Conservation (phyloP, 352 stramenopile species). For the Phytopythium vexans region DNA sequence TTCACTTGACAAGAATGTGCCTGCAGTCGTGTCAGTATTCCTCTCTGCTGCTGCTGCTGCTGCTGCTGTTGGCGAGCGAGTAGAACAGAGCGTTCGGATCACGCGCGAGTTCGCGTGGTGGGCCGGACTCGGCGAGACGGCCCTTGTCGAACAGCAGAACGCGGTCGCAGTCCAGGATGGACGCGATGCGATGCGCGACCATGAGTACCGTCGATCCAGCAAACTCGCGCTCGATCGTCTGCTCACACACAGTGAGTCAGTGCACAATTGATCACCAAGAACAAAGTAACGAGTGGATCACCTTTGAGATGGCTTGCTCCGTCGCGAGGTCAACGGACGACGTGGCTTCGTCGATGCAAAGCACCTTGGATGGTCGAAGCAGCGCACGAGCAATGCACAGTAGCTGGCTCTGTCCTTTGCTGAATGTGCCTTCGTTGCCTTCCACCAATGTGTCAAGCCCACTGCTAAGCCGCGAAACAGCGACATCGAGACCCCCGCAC, state of each 20-base stretch:
- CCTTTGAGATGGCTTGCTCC: conserved; percentile 70
- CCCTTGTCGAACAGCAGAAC: conserved; percentile 70
- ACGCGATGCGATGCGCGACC: conserved; percentile 96
- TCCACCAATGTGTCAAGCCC: conserved; percentile 54
- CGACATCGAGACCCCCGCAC: conserved; percentile 39
- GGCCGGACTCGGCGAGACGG: conserved; percentile 43
- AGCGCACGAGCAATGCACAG: conserved; percentile 76
- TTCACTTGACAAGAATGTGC: too few relatives aligned
- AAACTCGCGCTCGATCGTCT: conserved; percentile 93
- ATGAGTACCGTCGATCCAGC: conserved; percentile 93
- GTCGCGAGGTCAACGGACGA: conserved; percentile 90
- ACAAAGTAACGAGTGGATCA: conserved; percentile 10
- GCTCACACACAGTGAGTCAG: conserved; percentile 2
- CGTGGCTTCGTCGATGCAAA: conserved; percentile 93
- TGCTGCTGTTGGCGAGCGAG: conserved; percentile 17
- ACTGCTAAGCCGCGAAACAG: conserved; percentile 33
- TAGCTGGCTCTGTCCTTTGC: conserved; percentile 72
- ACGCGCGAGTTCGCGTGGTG: conserved; percentile 26
- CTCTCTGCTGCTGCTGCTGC: too few relatives aligned
- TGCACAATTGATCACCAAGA: background rate
- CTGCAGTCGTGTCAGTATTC: too few relatives aligned
- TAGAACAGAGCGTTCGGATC: conserved; percentile 46
- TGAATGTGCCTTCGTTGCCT: conserved; percentile 50
- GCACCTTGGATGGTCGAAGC: conserved; percentile 89
- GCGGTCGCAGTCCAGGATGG: conserved; percentile 93